Evolutionary conservation across 148 eudicot genomes (phyloP).

Genomic region (Amaranthus cruentus): DNA sequence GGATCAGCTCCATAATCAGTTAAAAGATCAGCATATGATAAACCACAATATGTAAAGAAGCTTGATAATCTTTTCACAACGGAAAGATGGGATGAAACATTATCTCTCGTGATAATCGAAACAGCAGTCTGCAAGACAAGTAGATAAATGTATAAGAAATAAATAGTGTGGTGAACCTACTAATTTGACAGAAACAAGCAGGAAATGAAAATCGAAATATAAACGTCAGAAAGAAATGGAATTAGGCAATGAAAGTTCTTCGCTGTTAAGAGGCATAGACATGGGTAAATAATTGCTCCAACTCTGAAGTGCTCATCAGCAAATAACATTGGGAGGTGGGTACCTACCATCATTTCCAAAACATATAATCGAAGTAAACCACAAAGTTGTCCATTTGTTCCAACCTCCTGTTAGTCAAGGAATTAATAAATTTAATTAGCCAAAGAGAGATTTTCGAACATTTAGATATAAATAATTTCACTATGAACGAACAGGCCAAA

Average conservation of each 20-base stretch:
- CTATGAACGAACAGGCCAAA: constrained; percentile 1
- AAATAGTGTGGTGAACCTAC: neutral
- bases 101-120: constrained; percentile 44
- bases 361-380: constrained; percentile 70
- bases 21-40: constrained; percentile 59
- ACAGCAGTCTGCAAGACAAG: constrained; percentile 51
- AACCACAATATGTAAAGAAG: constrained; percentile 53
- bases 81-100: constrained; percentile 35
- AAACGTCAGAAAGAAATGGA: neutral
- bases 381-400: constrained; percentile 42
- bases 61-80: constrained; percentile 48
- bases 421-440: constrained; percentile 12
- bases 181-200: neutral
- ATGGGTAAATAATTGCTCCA: neutral
- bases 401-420: constrained; percentile 49
- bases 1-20: constrained; percentile 57
- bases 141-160: neutral
- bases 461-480: constrained; percentile 6
- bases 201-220: neutral
- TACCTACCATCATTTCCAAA: constrained; percentile 65
- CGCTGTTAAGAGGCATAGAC: neutral
- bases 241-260: neutral
- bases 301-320: constrained; percentile 7
- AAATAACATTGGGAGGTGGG: constrained; percentile 12
- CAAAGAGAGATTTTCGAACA: constrained; percentile 11